Evolutionary conservation across 352 stramenopile species (phyloP).

Genomic region (Phytophthora europaea): DNA sequence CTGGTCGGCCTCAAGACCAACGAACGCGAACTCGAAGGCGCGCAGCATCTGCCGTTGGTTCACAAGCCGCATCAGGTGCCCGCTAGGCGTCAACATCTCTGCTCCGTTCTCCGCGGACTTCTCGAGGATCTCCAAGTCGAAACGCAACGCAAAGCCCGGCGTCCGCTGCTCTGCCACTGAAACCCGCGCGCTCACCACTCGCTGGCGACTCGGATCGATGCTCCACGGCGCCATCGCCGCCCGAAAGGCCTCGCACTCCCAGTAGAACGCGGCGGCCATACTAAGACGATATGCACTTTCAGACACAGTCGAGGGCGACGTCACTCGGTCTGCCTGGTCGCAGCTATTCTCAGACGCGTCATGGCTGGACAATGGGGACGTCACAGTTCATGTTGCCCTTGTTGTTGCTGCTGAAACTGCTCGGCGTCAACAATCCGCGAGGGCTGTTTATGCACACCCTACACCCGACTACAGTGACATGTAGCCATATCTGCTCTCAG

Average conservation of each 20-base stretch:
- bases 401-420: conserved; percentile 22
- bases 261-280: conserved; percentile 30
- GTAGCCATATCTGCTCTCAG: not conserved
- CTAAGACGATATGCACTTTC: not conserved
- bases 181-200: conserved; percentile 28
- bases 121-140: conserved; percentile 38
- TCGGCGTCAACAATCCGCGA: not conserved
- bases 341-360: conserved; percentile 21
- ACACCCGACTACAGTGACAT: conserved; percentile 14
- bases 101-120: not conserved
- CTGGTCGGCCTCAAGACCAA: not conserved
- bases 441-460: not conserved
- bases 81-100: conserved; percentile 8
- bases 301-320: not conserved
- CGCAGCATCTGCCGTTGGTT: conserved; percentile 62
- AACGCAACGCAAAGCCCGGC: conserved; percentile 58
- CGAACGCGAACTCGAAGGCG: conserved; percentile 51
- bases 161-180: conserved; percentile 45
- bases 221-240: conserved; percentile 40
- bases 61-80: conserved; percentile 37
- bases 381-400: conserved; percentile 8
- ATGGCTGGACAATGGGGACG: conserved; percentile 7
- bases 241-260: conserved; percentile 23
- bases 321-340: not conserved
- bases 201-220: conserved; percentile 27